phyloP scores from a whole-genome alignment of 129 eudicot species.

The Sambucus nigra region DNA sequence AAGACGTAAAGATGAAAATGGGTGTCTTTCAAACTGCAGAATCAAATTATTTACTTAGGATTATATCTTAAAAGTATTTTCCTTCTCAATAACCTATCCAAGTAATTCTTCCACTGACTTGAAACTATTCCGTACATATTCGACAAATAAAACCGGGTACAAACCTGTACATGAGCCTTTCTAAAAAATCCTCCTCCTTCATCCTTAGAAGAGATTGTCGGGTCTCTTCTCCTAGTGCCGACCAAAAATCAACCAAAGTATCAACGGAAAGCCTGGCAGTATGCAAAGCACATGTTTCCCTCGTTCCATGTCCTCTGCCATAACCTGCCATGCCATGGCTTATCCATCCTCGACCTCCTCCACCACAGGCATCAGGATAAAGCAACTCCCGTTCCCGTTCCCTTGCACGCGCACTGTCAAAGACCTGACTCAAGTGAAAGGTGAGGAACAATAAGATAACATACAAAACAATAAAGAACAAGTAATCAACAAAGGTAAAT shows the following conservation, averaged over 20 bases:
- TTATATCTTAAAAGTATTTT: no score
- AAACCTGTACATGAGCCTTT: conserved; percentile 84
- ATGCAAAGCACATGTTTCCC: conserved; percentile 96
- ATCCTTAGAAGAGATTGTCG: conserved; percentile 74
- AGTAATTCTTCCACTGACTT: not conserved
- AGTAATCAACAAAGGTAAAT: conserved; percentile 3
- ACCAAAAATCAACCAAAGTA: conserved; percentile 96
- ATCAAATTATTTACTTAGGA: no score
- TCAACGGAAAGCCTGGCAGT: conserved; percentile 93
- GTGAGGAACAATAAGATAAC: conserved; percentile 6
- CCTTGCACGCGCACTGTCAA: conserved; percentile 86
- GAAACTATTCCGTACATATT: not conserved
- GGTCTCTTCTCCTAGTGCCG: conserved; percentile 92
- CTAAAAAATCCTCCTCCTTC: conserved; percentile 98
- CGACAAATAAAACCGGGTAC: not conserved
- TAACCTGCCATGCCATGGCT: conserved; percentile 86
- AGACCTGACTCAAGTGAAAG: conserved; percentile 52
- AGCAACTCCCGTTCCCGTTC: conserved; percentile 85
- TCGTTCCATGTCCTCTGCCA: conserved; percentile 93
- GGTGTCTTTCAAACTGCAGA: not conserved
- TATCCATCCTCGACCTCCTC: conserved; percentile 96
- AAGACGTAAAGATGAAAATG: not conserved
- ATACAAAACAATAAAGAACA: not conserved
- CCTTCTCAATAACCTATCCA: not conserved
- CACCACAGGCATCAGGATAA: conserved; percentile 99